Conservation (phyloP, 495 filamentous ascomycete genomes). For the Penicillium lagena region DNA sequence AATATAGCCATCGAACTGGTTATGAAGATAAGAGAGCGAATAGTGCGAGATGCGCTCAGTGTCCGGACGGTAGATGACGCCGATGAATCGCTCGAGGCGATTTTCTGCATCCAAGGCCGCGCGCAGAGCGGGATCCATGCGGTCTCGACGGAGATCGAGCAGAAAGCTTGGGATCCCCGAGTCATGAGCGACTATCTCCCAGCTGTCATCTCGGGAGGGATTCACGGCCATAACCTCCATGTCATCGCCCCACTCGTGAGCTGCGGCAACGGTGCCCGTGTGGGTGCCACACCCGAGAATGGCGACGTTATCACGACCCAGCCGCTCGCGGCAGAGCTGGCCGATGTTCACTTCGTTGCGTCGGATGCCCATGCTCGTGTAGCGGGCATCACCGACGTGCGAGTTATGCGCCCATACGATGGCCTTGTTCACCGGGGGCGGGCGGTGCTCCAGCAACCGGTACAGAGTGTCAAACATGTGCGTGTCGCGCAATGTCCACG, state of each 20-base stretch:
- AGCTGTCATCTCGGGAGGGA: conserved; percentile 35
- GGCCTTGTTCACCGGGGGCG: conserved; percentile 34
- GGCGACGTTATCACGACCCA: conserved; percentile 38
- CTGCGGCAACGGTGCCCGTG: conserved; percentile 51
- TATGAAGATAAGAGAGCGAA: conserved; percentile 43
- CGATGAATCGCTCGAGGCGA: conserved; percentile 50
- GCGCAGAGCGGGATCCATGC: conserved; percentile 28
- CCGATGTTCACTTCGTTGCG: conserved; percentile 49
- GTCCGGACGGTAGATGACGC: conserved; percentile 53
- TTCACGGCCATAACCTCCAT: conserved; percentile 47
- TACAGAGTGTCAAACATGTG: conserved; percentile 54
- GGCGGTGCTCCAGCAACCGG: conserved; percentile 39
- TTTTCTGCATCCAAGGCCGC: conserved; percentile 31
- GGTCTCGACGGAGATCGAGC: conserved; percentile 40
- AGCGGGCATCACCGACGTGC: conserved; percentile 53
- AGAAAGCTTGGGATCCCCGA: conserved; percentile 40
- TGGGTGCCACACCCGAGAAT: conserved; percentile 50
- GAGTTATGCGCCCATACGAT: conserved; percentile 59
- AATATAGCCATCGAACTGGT: conserved; percentile 51
- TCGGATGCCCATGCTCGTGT: conserved; percentile 46
- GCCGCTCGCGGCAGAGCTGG: conserved; percentile 47
- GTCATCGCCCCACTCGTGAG: conserved; percentile 50
- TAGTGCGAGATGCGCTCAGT: conserved; percentile 52
- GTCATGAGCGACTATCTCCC: conserved; percentile 40
- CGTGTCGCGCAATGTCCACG: conserved; percentile 52